These are phyloP conservation scores for Claviceps sp. DNA, from an alignment of 2,329 filamentous ascomycete genomes.

Conservation along the genomic window DNA sequence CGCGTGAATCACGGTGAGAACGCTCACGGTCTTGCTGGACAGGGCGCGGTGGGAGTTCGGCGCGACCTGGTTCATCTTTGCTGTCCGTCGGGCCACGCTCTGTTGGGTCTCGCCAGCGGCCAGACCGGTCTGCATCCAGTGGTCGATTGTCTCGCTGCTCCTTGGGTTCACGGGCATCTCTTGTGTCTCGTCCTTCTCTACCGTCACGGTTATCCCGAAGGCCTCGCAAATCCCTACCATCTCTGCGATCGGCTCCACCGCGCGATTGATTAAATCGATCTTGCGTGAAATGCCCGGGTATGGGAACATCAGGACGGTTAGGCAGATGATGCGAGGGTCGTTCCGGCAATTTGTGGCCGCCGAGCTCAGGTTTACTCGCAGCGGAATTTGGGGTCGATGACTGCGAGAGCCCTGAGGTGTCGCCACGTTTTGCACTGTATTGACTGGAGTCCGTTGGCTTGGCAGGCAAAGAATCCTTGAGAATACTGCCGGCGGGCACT, in stretches of 20 bases:
- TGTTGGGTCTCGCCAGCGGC: conserved; percentile 28
- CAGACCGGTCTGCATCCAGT: conserved; percentile 27
- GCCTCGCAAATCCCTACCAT: conserved; percentile 19
- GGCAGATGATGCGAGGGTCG: conserved; percentile 32
- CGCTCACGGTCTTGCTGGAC: conserved; percentile 31
- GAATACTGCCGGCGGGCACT: conserved; percentile 1
- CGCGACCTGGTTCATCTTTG: conserved; percentile 12
- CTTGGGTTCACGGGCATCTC: conserved; percentile 22
- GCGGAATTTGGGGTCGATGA: conserved; percentile 17
- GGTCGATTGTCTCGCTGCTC: conserved; percentile 23
- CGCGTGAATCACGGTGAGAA: conserved; percentile 17
- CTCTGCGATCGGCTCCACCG: conserved; percentile 26
- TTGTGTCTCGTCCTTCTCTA: conserved; percentile 20
- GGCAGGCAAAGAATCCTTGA: conserved; percentile 22
- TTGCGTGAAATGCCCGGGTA: conserved; percentile 32
- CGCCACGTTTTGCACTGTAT: conserved; percentile 16
- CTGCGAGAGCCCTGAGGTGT: conserved; percentile 10
- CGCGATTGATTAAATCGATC: conserved; percentile 32
- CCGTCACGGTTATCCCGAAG: conserved; percentile 16
- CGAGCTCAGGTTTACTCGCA: conserved; percentile 14
- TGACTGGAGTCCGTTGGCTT: conserved; percentile 16
- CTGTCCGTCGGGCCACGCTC: conserved; percentile 31
- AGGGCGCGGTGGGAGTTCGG: conserved; percentile 22
- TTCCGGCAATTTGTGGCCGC: conserved; percentile 24
- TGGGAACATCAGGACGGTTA: conserved; percentile 44